phyloP scores from a whole-genome alignment of 2,329 filamentous ascomycete species.

The Colletotrichum orbiculare region DNA sequence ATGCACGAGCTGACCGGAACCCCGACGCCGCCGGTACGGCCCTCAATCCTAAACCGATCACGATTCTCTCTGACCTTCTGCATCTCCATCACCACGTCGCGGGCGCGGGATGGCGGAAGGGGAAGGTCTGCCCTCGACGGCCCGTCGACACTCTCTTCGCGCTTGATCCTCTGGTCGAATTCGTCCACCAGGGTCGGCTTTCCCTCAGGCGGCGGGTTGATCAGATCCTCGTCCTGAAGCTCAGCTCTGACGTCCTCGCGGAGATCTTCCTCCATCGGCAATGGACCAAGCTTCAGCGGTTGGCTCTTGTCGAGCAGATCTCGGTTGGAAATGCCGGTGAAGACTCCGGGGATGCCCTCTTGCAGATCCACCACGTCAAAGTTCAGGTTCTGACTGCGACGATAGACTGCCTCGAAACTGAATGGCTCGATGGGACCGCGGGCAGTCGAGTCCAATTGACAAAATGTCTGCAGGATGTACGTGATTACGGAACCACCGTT shows the following conservation, averaged over 20 bases:
- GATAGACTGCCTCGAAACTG: conserved; percentile 70
- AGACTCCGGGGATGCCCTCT: conserved; percentile 72
- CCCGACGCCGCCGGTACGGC: conserved; percentile 84
- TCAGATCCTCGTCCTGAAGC: conserved; percentile 85
- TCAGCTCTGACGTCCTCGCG: conserved; percentile 89
- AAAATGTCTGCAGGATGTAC: conserved; percentile 73
- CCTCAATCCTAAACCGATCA: conserved; percentile 89
- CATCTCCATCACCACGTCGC: conserved; percentile 94
- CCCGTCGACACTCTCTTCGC: conserved; percentile 87
- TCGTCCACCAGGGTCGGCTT: conserved; percentile 83
- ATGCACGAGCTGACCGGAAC: conserved; percentile 90
- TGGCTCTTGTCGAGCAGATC: conserved; percentile 67
- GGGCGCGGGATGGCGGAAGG: conserved; percentile 85
- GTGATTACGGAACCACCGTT: conserved; percentile 83
- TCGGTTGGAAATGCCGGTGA: conserved; percentile 70
- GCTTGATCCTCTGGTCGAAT: conserved; percentile 88
- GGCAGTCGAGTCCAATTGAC: conserved; percentile 67
- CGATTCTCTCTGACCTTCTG: conserved; percentile 93
- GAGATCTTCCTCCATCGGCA: conserved; percentile 86
- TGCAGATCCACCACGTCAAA: conserved; percentile 72
- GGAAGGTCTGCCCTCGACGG: conserved; percentile 84
- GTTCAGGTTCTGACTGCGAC: conserved; percentile 68
- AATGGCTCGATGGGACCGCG: conserved; percentile 73
- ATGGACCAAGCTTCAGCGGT: conserved; percentile 78
- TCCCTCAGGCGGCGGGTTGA: conserved; percentile 77